Evolutionary conservation across 805 yeast species (phyloP).

Genomic region (Starmerella roubikii): DNA sequence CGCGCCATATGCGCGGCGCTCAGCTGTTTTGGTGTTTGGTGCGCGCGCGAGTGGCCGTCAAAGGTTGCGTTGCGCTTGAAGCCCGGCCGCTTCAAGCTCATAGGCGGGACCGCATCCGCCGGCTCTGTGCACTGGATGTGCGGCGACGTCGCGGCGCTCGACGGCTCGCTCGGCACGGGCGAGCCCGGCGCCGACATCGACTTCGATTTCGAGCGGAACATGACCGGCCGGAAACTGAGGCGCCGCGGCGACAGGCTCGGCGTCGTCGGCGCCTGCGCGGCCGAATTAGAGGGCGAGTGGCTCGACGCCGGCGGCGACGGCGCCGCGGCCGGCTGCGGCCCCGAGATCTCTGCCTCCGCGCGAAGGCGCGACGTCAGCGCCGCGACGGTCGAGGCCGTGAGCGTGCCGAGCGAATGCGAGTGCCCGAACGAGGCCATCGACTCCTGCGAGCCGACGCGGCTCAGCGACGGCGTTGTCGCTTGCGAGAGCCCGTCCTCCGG

Average conservation of each 20-base stretch:
- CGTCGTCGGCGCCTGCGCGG: too few species aligned
- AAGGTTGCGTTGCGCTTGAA: conserved; percentile 9
- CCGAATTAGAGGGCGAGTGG: not conserved
- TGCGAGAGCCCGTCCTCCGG: not conserved
- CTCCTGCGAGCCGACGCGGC: not conserved
- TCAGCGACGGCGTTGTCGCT: not conserved
- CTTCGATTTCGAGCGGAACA: conserved; percentile 8
- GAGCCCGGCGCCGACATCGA: conserved; percentile 1
- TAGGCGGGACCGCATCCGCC: not conserved
- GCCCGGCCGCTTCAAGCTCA: conserved; percentile 7
- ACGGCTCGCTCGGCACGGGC: not conserved
- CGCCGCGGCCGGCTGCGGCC: not conserved
- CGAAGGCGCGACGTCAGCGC: not conserved
- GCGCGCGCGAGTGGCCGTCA: conserved; percentile 5
- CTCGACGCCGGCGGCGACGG: not conserved
- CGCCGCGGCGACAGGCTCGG: conserved; percentile 2
- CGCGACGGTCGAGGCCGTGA: not conserved
- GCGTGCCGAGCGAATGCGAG: not conserved
- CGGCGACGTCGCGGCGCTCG: conserved; percentile 6
- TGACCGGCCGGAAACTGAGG: conserved; percentile 7
- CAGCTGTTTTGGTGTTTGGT: not conserved
- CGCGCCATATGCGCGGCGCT: conserved; percentile 7
- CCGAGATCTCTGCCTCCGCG: not conserved
- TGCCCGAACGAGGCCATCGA: not conserved
- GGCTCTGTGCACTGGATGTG: not conserved